These are phyloP conservation scores for Saksenaea vasiformis DNA, from an alignment of 371 early-diverging fungal genomes.

Conservation along the genomic window DNA sequence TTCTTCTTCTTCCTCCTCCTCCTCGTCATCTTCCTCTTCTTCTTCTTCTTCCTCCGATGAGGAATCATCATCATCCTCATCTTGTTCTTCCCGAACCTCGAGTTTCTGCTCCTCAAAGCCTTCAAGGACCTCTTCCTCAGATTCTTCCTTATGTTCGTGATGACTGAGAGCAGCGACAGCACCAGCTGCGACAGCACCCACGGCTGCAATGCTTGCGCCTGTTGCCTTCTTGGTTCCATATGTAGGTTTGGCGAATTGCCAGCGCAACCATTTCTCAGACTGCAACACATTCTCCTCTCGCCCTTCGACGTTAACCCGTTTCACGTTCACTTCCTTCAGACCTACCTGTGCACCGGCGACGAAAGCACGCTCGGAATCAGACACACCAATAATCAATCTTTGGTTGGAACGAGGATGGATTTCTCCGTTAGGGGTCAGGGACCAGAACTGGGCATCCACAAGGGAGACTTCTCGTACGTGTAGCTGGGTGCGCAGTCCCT, in stretches of 20 bases:
- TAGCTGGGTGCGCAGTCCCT: slow-evolving; percentile 32
- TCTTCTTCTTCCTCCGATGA: slow-evolving; percentile 25
- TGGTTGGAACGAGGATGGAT: slow-evolving; percentile 42
- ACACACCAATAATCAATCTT: slow-evolving; percentile 34
- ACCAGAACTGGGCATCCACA: slow-evolving; percentile 44
- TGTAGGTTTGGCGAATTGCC: slow-evolving; percentile 43
- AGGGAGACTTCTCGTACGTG: slow-evolving; percentile 26
- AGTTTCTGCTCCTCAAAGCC: slow-evolving; percentile 29
- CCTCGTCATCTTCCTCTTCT: slow-evolving; percentile 24
- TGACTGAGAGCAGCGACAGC: neutral
- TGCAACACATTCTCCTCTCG: slow-evolving; percentile 24
- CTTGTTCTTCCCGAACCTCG: slow-evolving; percentile 29
- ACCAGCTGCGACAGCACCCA: slow-evolving; percentile 8
- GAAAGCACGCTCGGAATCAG: slow-evolving; percentile 23
- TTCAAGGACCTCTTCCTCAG: slow-evolving; percentile 26
- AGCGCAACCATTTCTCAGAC: slow-evolving; percentile 42
- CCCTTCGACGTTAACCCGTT: slow-evolving; percentile 23
- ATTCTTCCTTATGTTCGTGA: neutral
- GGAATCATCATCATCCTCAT: slow-evolving; percentile 31
- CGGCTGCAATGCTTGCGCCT: neutral
- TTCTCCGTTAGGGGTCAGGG: slow-evolving; percentile 40
- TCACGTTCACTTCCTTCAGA: slow-evolving; percentile 26
- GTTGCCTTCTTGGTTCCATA: slow-evolving; percentile 31
- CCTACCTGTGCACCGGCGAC: slow-evolving; percentile 43
- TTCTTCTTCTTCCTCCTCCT: slow-evolving; percentile 12